Evolutionary conservation across 306 rosid genomes (phyloP).

Genomic region (Betula pendula): DNA sequence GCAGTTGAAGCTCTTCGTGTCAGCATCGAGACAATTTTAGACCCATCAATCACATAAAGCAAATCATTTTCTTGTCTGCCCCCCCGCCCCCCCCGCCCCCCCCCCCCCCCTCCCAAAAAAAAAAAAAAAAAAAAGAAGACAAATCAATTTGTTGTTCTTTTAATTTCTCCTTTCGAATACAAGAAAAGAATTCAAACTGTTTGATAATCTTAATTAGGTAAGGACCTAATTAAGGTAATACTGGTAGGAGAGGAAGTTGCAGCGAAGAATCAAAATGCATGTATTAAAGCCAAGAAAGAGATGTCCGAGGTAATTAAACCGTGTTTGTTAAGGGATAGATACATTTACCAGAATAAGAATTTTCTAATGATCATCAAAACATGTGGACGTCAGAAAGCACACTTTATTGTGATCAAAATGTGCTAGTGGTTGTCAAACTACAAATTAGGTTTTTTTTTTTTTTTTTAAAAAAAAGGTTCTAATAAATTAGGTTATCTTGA

Average conservation of each 20-base stretch:
- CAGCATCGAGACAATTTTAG: constrained; percentile 2
- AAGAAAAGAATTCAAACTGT: too few relatives aligned
- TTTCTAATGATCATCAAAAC: neutral
- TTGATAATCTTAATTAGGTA: neutral
- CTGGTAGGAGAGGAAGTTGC: constrained; percentile 6
- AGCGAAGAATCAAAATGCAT: neutral
- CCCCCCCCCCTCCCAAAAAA: too few relatives aligned
- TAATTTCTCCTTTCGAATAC: neutral
- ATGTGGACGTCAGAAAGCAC: too few relatives aligned
- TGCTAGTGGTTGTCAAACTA: too few relatives aligned
- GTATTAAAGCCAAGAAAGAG: neutral
- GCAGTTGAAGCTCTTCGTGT: neutral
- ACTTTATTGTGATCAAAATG: too few relatives aligned
- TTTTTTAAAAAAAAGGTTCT: too few relatives aligned
- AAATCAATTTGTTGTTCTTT: too few relatives aligned
- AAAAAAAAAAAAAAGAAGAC: too few relatives aligned
- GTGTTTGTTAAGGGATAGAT: constrained; percentile 23
- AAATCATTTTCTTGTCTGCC: too few relatives aligned
- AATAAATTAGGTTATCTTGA: too few relatives aligned
- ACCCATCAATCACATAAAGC: constrained; percentile 8
- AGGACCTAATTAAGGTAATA: neutral
- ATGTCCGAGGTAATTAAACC: neutral
- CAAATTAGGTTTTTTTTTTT: too few relatives aligned
- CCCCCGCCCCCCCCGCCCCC: too few relatives aligned
- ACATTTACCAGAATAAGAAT: constrained; percentile 22